These are phyloP conservation scores for Russula ochroleuca DNA, from an alignment of 768 basidiomycete species.

Conservation along the genomic window DNA sequence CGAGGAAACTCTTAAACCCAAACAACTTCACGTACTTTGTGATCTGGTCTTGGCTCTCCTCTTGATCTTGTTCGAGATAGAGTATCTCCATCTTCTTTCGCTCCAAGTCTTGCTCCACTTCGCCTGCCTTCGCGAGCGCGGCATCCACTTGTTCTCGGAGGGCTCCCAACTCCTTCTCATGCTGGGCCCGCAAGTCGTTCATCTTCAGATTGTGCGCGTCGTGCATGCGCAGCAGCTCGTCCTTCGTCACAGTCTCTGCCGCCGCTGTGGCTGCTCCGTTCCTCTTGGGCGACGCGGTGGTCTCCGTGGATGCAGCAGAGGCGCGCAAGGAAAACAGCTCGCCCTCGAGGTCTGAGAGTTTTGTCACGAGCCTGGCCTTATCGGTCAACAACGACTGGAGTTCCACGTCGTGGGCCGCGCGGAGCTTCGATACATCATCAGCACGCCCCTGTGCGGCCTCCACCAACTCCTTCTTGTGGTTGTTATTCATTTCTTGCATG, in stretches of 20 bases:
- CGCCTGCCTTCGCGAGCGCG: slow-evolving; percentile 45
- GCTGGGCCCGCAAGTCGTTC: slow-evolving; percentile 63
- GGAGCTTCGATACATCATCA: slow-evolving; percentile 64
- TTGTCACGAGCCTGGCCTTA: slow-evolving; percentile 58
- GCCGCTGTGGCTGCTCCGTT: slow-evolving; percentile 47
- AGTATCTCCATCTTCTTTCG: slow-evolving; percentile 79
- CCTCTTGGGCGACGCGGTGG: slow-evolving; percentile 47
- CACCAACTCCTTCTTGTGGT: slow-evolving; percentile 70
- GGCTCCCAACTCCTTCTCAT: slow-evolving; percentile 53
- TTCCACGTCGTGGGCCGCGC: slow-evolving; percentile 57
- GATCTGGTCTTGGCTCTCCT: slow-evolving; percentile 69
- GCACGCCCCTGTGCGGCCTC: slow-evolving; percentile 65
- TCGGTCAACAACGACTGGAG: slow-evolving; percentile 50
- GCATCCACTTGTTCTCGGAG: slow-evolving; percentile 56
- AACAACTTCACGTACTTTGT: slow-evolving; percentile 71
- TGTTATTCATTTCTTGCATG: slow-evolving; percentile 62
- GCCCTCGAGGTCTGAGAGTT: slow-evolving; percentile 71
- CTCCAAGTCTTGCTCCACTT: slow-evolving; percentile 55
- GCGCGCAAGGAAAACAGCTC: slow-evolving; percentile 67
- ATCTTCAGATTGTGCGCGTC: slow-evolving; percentile 83
- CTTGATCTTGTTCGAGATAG: slow-evolving; percentile 74
- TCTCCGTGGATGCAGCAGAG: slow-evolving; percentile 43
- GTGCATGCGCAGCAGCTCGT: slow-evolving; percentile 72
- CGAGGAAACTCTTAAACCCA: slow-evolving; percentile 45
- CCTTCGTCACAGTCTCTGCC: slow-evolving; percentile 56